These are phyloP conservation scores for Arctium lappa DNA, from an alignment of 129 eudicot species.

Conservation along the genomic window DNA sequence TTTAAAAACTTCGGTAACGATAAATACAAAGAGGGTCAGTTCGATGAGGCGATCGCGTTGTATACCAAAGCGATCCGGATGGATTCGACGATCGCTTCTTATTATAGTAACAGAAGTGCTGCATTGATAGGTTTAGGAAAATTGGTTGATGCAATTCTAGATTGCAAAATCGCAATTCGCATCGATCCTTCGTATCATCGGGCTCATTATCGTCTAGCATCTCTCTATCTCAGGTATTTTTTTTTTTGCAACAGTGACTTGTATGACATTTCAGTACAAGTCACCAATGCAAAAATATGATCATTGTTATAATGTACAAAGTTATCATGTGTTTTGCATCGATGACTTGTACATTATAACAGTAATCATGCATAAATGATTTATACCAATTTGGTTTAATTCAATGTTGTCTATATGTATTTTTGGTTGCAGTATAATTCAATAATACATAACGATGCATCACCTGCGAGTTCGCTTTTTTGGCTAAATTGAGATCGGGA, in stretches of 20 bases:
- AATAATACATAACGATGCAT: neutral
- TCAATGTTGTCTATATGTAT: no score
- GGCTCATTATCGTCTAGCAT: slow-evolving; percentile 77
- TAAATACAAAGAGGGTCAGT: slow-evolving; percentile 63
- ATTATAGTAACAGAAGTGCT: slow-evolving; percentile 75
- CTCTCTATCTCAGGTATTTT: slow-evolving; percentile 55
- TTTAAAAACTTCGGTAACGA: slow-evolving; percentile 71
- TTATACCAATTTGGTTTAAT: neutral
- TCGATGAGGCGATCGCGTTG: slow-evolving; percentile 62
- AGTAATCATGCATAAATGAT: neutral
- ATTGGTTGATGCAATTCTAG: slow-evolving; percentile 62
- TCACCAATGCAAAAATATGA: neutral
- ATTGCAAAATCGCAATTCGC: slow-evolving; percentile 62
- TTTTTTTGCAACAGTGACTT: neutral
- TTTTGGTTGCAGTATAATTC: neutral
- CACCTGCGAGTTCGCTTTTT: neutral
- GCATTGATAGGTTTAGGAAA: slow-evolving; percentile 72
- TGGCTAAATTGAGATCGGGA: neutral
- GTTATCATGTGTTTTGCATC: neutral
- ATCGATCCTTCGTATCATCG: slow-evolving; percentile 65
- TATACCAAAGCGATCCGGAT: slow-evolving; percentile 65
- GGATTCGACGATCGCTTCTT: slow-evolving; percentile 55
- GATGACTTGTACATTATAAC: neutral
- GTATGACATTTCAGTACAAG: neutral
- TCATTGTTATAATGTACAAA: neutral